Conservation (phyloP, 139 green algal species). For the Coelastrella sp. region DNA sequence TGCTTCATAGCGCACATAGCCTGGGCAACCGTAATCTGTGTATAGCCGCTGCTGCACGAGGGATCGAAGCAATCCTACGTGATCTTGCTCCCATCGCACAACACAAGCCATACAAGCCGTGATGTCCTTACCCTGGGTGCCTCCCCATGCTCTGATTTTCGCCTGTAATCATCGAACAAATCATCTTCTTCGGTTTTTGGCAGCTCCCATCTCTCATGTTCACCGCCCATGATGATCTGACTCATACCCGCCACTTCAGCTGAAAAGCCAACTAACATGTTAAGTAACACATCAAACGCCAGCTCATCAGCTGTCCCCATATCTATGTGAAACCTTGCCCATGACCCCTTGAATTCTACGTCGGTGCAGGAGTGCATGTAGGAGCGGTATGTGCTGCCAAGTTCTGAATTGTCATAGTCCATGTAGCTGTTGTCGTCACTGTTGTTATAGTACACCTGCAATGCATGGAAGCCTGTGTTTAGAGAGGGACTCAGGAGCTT, state of each 20-base stretch:
- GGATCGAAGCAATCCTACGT: too few species aligned
- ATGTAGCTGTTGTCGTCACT: conserved; percentile 71
- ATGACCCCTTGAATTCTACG: conserved; percentile 49
- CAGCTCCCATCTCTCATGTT: conserved; percentile 17
- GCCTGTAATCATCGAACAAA: background rate
- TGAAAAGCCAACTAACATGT: conserved; percentile 84
- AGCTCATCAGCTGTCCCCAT: conserved; percentile 93
- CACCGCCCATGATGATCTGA: conserved; percentile 8
- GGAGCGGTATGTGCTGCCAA: background rate
- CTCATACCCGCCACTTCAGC: conserved; percentile 76
- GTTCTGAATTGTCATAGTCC: conserved; percentile 77
- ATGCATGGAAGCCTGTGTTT: background rate
- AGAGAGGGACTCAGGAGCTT: background rate
- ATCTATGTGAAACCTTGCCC: conserved; percentile 71
- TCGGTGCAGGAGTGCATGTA: conserved; percentile 40
- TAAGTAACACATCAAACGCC: conserved; percentile 91
- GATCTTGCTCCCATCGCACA: background rate
- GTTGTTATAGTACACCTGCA: conserved; percentile 63
- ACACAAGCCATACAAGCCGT: background rate
- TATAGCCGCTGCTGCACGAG: too few species aligned
- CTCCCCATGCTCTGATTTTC: background rate
- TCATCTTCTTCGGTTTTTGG: background rate
- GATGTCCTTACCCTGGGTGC: background rate
- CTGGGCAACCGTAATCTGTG: too few species aligned
- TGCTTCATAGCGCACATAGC: too few species aligned